phyloP scores from a whole-genome alignment of 495 filamentous ascomycete species.

The Aspergillus conjunctus region DNA sequence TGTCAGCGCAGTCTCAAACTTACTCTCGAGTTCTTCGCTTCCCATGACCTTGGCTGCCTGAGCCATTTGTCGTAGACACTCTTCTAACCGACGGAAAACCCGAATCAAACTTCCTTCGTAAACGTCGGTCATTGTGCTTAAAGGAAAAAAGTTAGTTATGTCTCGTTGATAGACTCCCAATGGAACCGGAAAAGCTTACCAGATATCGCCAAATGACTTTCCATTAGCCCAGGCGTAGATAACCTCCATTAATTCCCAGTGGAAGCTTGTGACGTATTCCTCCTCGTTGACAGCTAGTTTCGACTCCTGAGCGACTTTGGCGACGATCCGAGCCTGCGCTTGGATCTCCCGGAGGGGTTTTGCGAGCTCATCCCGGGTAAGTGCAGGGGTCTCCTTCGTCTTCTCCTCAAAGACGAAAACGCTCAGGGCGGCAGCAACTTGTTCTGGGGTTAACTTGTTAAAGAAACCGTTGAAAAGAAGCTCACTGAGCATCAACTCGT shows the following conservation, averaged over 20 bases:
- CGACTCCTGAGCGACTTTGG: slow-evolving; percentile 90
- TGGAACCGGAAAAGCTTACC: slow-evolving; percentile 57
- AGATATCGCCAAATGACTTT: slow-evolving; percentile 89
- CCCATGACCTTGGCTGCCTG: slow-evolving; percentile 97
- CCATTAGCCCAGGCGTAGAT: slow-evolving; percentile 94
- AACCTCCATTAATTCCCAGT: slow-evolving; percentile 94
- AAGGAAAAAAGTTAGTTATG: slow-evolving; percentile 21
- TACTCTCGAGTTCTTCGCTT: slow-evolving; percentile 85
- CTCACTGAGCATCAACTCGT: slow-evolving; percentile 89
- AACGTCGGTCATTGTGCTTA: slow-evolving; percentile 95
- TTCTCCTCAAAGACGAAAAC: slow-evolving; percentile 98
- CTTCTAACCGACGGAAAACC: slow-evolving; percentile 91
- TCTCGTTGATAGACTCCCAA: neutral
- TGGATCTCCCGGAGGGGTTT: slow-evolving; percentile 87
- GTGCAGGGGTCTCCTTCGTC: slow-evolving; percentile 63
- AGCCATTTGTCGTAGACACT: slow-evolving; percentile 96
- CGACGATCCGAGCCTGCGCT: slow-evolving; percentile 78
- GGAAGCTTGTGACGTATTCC: slow-evolving; percentile 84
- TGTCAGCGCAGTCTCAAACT: slow-evolving; percentile 78
- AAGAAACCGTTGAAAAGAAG: slow-evolving; percentile 97
- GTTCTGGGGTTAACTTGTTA: slow-evolving; percentile 88
- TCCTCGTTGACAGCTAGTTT: slow-evolving; percentile 90
- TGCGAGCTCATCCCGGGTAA: slow-evolving; percentile 74
- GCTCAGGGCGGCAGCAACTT: slow-evolving; percentile 80
- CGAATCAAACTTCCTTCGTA: slow-evolving; percentile 97